Evolutionary conservation across 495 filamentous ascomycete species (phyloP).

Genomic region (Echria macrotheca): DNA sequence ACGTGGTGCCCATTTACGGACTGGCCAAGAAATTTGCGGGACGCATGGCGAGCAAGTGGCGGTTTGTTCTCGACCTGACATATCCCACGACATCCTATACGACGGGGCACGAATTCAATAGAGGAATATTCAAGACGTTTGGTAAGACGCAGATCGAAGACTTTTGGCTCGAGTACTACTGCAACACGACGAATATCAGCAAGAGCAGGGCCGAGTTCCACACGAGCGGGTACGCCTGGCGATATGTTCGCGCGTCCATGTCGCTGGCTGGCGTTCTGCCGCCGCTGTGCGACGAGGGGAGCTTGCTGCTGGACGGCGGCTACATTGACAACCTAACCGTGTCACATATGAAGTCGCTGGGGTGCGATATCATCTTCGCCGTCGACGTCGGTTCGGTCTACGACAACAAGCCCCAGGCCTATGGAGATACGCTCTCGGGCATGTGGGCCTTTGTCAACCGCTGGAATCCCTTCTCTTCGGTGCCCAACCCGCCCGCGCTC

Average conservation of each 20-base stretch:
- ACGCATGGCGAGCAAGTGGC: slow-evolving; percentile 95
- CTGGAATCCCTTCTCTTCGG: slow-evolving; percentile 89
- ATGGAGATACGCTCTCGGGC: slow-evolving; percentile 91
- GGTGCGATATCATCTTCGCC: slow-evolving; percentile 90
- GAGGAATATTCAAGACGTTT: slow-evolving; percentile 98
- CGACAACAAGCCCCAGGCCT: slow-evolving; percentile 82
- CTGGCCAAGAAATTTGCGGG: slow-evolving; percentile 95
- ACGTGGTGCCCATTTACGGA: slow-evolving; percentile 94
- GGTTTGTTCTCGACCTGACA: slow-evolving; percentile 90
- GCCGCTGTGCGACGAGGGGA: slow-evolving; percentile 92
- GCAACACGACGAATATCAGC: slow-evolving; percentile 97
- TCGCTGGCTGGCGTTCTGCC: slow-evolving; percentile 87
- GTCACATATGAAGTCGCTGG: slow-evolving; percentile 91
- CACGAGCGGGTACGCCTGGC: slow-evolving; percentile 92
- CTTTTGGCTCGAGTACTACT: slow-evolving; percentile 98
- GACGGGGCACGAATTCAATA: slow-evolving; percentile 97
- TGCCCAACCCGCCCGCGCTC: slow-evolving; percentile 87
- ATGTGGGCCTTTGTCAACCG: slow-evolving; percentile 90
- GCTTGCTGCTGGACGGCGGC: slow-evolving; percentile 91
- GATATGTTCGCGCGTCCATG: slow-evolving; percentile 95
- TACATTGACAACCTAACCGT: slow-evolving; percentile 98
- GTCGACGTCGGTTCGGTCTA: slow-evolving; percentile 90
- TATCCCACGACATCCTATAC: slow-evolving; percentile 95
- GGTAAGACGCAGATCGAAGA: slow-evolving; percentile 96
- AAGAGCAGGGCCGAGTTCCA: slow-evolving; percentile 86